A percentile compares a stretch with the other conserved stretches of the same genome.
Evolutionary conservation across 2,329 filamentous ascomycete species (phyloP).

Genomic region (Ophiocordyceps camponoti-rufipedis): DNA sequence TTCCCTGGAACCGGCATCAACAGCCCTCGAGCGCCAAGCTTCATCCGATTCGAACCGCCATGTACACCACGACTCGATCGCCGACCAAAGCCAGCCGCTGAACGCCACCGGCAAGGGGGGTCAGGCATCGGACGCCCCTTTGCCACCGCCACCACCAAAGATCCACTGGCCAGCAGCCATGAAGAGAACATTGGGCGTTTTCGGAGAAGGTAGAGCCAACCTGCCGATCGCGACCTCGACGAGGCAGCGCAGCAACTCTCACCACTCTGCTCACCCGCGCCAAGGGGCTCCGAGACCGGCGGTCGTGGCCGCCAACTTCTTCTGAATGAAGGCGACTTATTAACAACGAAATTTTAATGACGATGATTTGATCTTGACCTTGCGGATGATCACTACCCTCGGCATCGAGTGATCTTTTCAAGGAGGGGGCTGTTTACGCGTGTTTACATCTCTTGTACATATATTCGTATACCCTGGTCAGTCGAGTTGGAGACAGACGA

Average conservation of each 20-base stretch:
- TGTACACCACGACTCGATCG: not conserved
- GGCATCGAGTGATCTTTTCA: no score
- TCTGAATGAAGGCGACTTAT: not conserved
- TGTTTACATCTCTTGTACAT: no score
- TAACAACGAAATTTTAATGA: no score
- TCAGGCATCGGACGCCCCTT: not conserved
- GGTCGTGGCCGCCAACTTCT: not conserved
- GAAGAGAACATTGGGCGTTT: constrained; percentile 1
- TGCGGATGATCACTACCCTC: no score
- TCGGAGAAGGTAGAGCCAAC: not conserved
- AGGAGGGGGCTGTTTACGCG: no score
- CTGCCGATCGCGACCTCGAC: not conserved
- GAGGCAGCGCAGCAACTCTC: not conserved
- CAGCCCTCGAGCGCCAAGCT: not conserved
- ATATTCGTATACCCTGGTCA: no score
- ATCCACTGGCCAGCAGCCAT: not conserved
- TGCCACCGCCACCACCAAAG: not conserved
- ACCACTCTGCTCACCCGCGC: not conserved
- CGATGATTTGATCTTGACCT: no score
- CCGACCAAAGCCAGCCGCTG: not conserved
- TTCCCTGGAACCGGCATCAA: not conserved
- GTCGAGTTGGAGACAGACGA: no score
- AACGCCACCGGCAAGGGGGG: not conserved
- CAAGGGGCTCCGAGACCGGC: not conserved
- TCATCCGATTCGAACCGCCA: not conserved